Evolutionary conservation across 306 rosid genomes (phyloP).

Genomic region (Luffa acutangula): DNA sequence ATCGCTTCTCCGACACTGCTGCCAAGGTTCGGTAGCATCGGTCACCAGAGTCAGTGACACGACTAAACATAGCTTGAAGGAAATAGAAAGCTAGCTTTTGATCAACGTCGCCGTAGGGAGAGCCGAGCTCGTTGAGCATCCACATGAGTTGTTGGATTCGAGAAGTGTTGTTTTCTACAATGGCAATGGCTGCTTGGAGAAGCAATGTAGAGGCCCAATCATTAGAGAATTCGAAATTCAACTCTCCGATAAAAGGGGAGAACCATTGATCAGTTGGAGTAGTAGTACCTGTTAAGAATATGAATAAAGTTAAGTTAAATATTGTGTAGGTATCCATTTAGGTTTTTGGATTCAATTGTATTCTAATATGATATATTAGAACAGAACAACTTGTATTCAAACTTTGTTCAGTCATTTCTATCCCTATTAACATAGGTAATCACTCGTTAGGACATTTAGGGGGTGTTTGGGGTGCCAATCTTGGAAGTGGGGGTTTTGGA

Average conservation of each 20-base stretch:
- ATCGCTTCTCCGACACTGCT: slow-evolving; percentile 58
- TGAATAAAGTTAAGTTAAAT: background rate
- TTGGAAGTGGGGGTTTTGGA: too few relatives aligned
- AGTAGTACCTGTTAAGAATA: background rate
- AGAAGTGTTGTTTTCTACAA: slow-evolving; percentile 46
- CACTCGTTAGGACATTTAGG: too few relatives aligned
- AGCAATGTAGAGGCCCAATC: slow-evolving; percentile 66
- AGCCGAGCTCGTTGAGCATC: slow-evolving; percentile 86
- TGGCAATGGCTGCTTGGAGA: slow-evolving; percentile 59
- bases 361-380: too few relatives aligned
- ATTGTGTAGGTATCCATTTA: too few relatives aligned
- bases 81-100: slow-evolving; percentile 72
- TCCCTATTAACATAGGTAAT: too few relatives aligned
- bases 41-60: slow-evolving; percentile 63
- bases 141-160: slow-evolving; percentile 79
- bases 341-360: too few relatives aligned
- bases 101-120: slow-evolving; percentile 81
- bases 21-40: slow-evolving; percentile 49
- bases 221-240: slow-evolving; percentile 45
- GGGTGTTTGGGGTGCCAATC: too few relatives aligned
- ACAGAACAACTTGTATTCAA: too few relatives aligned
- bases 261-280: slow-evolving; percentile 23
- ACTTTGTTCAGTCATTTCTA: too few relatives aligned
- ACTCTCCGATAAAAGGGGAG: slow-evolving; percentile 30
- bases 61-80: slow-evolving; percentile 73